Base-by-base conservation (phyloP, 257 asterid species). In the Primulina eburnea region DNA sequence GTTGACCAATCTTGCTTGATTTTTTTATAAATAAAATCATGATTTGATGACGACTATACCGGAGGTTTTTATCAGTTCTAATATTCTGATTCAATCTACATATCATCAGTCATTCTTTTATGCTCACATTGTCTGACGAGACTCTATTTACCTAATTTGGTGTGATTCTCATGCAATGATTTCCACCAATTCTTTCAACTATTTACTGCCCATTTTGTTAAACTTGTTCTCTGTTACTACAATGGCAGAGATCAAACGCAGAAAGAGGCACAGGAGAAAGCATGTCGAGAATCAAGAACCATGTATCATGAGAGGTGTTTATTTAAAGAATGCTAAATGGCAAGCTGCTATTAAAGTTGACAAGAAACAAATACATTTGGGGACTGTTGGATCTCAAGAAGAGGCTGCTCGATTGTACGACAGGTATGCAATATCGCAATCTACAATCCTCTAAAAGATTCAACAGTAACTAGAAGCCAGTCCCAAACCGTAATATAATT, bases 261-360 rank as follows among this genome's bases (percentile, higher is more conserved):
- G 98, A 69, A 93, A 93, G 79, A 60, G 88, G 40, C 97, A 90
- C 71, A 87, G 96, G 72, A 93, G 97, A 78, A 93, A 90, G 84
- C 88, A 87, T 18, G 81, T 83, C 7, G 96, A 88, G 24, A 89
- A 89, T 75, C 90, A 85, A 79, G 97, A 93, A 75, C 85, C 76
- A 5, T 86, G 95, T 40, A 68, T 82, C 26, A 88, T 90, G 98
- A 72, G 98, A 78, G 98, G 98, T 2, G 98, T 93, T 61, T 93
- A 93, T 74, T 93, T 80, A 80, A 93, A 93, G 84, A 93, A 93
- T 59, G 79, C 89, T 90, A 93, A 93, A 82, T 93, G 98, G 98
- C 98, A 93, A 86, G 98, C 98, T n/a, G 98, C 98, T 4, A 93
- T 93, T 53, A 93, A 93, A 71, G 97, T 93, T 40, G 97, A 92